These are phyloP conservation scores for Leishmania mexicana DNA, from an alignment of 208 protist species.

Conservation along the genomic window DNA sequence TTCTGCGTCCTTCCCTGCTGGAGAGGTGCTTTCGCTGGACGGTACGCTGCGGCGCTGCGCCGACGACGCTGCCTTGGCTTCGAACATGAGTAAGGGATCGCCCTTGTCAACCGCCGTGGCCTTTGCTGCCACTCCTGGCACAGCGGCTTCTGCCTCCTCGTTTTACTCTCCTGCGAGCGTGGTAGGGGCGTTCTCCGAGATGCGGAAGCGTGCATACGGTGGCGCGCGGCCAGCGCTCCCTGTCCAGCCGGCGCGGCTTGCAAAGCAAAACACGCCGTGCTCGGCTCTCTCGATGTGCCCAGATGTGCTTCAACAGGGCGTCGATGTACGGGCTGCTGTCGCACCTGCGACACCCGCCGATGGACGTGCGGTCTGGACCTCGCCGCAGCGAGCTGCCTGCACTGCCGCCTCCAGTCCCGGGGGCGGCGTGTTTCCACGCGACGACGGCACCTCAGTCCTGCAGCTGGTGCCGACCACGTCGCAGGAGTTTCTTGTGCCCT, in stretches of 20 bases:
- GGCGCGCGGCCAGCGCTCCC: not conserved
- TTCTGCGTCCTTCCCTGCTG: not conserved
- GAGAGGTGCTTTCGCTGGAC: not conserved
- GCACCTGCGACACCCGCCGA: not conserved
- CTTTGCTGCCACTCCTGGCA: not conserved
- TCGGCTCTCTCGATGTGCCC: not conserved
- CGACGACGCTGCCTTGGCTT: not conserved
- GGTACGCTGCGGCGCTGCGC: not conserved
- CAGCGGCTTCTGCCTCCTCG: not conserved
- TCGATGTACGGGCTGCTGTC: not conserved
- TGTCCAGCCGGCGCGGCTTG: not conserved
- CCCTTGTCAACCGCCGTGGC: not conserved
- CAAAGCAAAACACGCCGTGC: not conserved
- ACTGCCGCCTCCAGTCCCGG: not conserved
- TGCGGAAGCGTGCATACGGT: not conserved
- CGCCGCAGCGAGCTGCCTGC: not conserved
- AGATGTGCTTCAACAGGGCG: not conserved
- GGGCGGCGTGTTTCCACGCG: not conserved
- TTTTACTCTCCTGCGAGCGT: not conserved
- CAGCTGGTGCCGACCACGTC: slow-evolving; percentile 17
- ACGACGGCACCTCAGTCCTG: slow-evolving; percentile 8
- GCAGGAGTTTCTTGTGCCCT: slow-evolving; percentile 20
- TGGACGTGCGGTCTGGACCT: not conserved
- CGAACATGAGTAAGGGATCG: not conserved
- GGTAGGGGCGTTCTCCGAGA: not conserved